Percentiles rank a stretch among this genome's conserved stretches.
Conservation (phyloP, 164 flowering plant species). For the Sextonia rubra region DNA sequence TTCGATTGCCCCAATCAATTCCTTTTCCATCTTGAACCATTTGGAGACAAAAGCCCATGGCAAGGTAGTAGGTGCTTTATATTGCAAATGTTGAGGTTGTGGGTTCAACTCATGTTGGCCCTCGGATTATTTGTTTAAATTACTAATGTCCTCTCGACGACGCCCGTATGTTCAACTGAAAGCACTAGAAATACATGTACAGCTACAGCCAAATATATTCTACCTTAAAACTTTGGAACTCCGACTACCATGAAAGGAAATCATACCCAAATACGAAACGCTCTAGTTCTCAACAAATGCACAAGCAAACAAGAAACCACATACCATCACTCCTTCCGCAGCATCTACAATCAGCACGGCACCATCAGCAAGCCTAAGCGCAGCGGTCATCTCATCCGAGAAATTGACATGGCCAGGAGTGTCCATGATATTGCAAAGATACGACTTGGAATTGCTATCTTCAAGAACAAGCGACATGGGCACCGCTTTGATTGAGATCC, state of each 20-base stretch:
- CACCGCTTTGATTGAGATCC: constrained; percentile 88
- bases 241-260: neutral
- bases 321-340: constrained; percentile 40
- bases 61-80: no score
- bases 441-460: constrained; percentile 87
- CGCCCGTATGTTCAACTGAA: no score
- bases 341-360: constrained; percentile 59
- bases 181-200: neutral
- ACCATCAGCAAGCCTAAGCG: constrained; percentile 95
- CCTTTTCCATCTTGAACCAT: no score
- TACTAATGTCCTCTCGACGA: no score
- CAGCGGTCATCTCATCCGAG: constrained; percentile 99
- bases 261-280: neutral
- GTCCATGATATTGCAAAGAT: constrained; percentile 91
- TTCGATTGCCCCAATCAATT: no score
- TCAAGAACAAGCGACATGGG: constrained; percentile 98
- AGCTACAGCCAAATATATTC: neutral
- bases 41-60: no score
- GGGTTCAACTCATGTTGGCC: no score
- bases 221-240: neutral
- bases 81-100: no score
- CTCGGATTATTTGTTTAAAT: no score
- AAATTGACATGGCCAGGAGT: constrained; percentile 97
- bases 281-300: neutral
- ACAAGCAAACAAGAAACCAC: constrained; percentile 1